phyloP scores from a whole-genome alignment of 805 yeast species.

The Wickerhamiella lipophila region DNA sequence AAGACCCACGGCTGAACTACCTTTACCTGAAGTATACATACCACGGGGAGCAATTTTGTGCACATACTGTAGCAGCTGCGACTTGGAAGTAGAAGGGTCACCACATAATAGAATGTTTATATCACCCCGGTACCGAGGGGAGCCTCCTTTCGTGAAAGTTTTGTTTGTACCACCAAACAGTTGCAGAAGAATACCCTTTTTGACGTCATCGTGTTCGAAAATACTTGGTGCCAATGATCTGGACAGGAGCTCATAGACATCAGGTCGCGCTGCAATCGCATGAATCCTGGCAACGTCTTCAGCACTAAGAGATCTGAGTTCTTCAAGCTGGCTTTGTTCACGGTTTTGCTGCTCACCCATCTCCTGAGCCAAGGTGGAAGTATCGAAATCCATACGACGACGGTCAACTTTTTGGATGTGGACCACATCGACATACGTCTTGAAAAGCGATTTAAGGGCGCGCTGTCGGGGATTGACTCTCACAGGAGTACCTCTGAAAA shows the following conservation, averaged over 20 bases:
- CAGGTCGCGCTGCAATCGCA: slow-evolving; percentile 52
- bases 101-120: slow-evolving; percentile 86
- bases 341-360: slow-evolving; percentile 38
- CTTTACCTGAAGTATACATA: slow-evolving; percentile 95
- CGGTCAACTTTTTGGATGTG: slow-evolving; percentile 80
- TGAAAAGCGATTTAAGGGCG: slow-evolving; percentile 69
- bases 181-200: slow-evolving; percentile 85
- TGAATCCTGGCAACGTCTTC: slow-evolving; percentile 57
- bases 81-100: slow-evolving; percentile 95
- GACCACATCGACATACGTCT: slow-evolving; percentile 88
- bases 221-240: slow-evolving; percentile 95
- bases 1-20: slow-evolving; percentile 97
- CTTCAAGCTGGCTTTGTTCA: slow-evolving; percentile 60
- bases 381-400: slow-evolving; percentile 68
- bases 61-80: slow-evolving; percentile 86
- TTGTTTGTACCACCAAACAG: slow-evolving; percentile 94
- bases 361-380: slow-evolving; percentile 31
- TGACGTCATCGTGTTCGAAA: slow-evolving; percentile 91
- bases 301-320: slow-evolving; percentile 51
- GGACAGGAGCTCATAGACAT: slow-evolving; percentile 72
- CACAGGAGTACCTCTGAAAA: slow-evolving; percentile 85
- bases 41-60: slow-evolving; percentile 98
- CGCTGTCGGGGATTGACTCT: slow-evolving; percentile 77
- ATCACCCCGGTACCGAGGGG: slow-evolving; percentile 80
- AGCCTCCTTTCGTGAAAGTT: slow-evolving; percentile 74